Evolutionary conservation across 257 asterid species (phyloP).

Genomic region (Nemophila menziesii): DNA sequence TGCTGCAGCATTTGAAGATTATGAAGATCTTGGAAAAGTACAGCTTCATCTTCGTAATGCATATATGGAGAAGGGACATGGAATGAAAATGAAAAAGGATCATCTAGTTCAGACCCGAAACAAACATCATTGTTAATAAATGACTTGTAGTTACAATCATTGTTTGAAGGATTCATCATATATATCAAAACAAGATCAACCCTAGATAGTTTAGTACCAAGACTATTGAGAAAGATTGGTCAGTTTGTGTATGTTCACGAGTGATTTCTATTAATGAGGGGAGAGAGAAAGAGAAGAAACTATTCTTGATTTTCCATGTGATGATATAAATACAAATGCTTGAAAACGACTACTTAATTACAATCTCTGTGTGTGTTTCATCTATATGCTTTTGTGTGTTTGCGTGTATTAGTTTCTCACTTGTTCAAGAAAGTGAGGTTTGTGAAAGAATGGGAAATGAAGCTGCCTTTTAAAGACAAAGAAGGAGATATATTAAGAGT

Average conservation of each 20-base stretch:
- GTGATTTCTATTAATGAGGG: neutral
- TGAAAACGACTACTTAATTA: constrained; percentile 16
- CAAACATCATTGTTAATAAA: constrained; percentile 16
- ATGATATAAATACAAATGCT: neutral
- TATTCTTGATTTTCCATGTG: constrained; percentile 9
- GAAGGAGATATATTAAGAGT: no score
- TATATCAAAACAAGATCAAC: neutral
- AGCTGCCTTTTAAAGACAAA: no score
- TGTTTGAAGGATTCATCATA: constrained; percentile 23
- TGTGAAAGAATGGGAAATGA: no score
- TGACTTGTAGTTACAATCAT: constrained; percentile 14
- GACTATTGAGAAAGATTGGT: constrained; percentile 10
- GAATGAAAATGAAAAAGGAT: constrained; percentile 12
- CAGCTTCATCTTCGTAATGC: constrained; percentile 23
- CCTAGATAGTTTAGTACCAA: constrained; percentile 3
- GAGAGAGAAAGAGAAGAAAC: no score
- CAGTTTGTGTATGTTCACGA: constrained; percentile 1
- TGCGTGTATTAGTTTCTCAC: neutral
- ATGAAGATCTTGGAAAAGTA: constrained; percentile 19
- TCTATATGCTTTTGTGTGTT: constrained; percentile 3
- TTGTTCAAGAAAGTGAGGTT: no score
- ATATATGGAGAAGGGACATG: constrained; percentile 29
- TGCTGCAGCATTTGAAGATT: constrained; percentile 16
- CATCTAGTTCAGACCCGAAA: constrained; percentile 5
- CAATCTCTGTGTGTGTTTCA: neutral